phyloP scores from a whole-genome alignment of 176 grass and related monocot species.

The Alopecurus myosuroides region DNA sequence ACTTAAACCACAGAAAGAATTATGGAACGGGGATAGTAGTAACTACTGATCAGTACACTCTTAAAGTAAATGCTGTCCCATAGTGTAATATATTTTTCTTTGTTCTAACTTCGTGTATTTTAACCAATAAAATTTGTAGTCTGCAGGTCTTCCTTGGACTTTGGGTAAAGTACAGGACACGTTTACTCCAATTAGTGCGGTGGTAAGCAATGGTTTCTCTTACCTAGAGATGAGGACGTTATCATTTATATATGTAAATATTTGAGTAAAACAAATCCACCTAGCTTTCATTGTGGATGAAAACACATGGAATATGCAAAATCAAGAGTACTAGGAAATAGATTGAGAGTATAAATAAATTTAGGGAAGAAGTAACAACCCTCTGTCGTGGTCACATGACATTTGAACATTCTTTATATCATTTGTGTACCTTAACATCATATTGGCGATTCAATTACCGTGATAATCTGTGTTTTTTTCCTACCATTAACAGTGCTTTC shows the following conservation, averaged over 20 bases:
- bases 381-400: background rate
- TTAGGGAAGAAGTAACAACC: background rate
- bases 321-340: background rate
- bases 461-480: background rate
- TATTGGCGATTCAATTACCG: background rate
- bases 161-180: constrained; percentile 95
- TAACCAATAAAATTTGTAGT: constrained; percentile 34
- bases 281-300: background rate
- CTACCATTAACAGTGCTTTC: background rate
- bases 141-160: constrained; percentile 88
- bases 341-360: background rate
- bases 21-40: background rate
- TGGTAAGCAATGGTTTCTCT: constrained; percentile 56
- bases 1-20: no score
- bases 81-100: background rate
- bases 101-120: background rate
- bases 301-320: background rate
- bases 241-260: background rate
- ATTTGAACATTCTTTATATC: background rate
- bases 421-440: background rate
- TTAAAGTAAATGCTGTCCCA: background rate
- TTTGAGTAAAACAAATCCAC: background rate
- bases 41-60: background rate
- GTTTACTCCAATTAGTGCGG: constrained; percentile 84
- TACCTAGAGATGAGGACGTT: background rate